Conservation (phyloP, 805 yeast genomes). For the Wickerhamia fluorescens region DNA sequence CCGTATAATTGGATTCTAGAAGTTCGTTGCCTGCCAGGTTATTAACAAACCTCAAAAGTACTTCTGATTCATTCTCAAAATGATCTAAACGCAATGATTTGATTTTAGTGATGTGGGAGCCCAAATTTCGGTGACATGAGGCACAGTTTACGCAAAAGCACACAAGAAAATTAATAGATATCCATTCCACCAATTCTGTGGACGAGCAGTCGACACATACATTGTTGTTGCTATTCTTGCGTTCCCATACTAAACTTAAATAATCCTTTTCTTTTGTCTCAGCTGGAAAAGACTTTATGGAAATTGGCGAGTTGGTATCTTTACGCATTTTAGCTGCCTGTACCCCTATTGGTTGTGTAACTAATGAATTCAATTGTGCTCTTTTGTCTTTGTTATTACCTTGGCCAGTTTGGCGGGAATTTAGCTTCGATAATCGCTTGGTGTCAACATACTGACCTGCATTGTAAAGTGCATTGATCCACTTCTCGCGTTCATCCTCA, state of each 20-base stretch:
- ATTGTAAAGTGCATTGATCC: slow-evolving; percentile 59
- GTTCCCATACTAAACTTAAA: slow-evolving; percentile 31
- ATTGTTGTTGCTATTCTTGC: slow-evolving; percentile 46
- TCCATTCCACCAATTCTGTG: slow-evolving; percentile 70
- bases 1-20: slow-evolving; percentile 21
- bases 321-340: slow-evolving; percentile 2
- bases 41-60: slow-evolving; percentile 44
- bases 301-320: slow-evolving; percentile 24
- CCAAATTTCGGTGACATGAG: slow-evolving; percentile 81
- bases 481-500: slow-evolving; percentile 57
- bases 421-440: slow-evolving; percentile 8
- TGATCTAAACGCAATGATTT: slow-evolving; percentile 73
- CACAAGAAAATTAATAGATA: slow-evolving; percentile 66
- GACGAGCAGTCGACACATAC: slow-evolving; percentile 78
- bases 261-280: slow-evolving; percentile 19
- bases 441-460: slow-evolving; percentile 44
- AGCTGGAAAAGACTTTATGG: slow-evolving; percentile 15
- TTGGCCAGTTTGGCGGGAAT: neutral
- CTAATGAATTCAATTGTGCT: slow-evolving; percentile 1
- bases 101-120: slow-evolving; percentile 74
- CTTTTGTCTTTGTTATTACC: slow-evolving; percentile 2
- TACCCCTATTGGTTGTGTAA: slow-evolving; percentile 2
- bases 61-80: slow-evolving; percentile 51
- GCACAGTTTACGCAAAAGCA: slow-evolving; percentile 81
- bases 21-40: slow-evolving; percentile 53